Evolutionary conservation across 768 basidiomycete genomes (phyloP).

Genomic region (Xanthoconium purpureum): DNA sequence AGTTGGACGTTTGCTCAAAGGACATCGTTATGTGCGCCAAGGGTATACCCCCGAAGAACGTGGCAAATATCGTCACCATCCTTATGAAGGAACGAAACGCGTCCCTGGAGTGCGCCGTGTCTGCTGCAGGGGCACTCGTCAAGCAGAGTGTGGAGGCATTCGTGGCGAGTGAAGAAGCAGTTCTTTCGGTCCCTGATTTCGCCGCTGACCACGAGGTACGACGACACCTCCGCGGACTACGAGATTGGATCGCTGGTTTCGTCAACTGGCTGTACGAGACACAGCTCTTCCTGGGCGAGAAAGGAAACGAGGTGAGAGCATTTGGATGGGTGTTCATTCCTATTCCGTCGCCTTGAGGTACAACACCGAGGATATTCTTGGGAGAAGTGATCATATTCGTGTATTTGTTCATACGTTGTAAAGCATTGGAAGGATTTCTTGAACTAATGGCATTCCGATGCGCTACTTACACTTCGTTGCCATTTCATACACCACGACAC

Average conservation of each 20-base stretch:
- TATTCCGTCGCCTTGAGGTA: slow-evolving; percentile 7
- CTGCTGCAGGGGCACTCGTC: slow-evolving; percentile 22
- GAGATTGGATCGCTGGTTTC: slow-evolving; percentile 55
- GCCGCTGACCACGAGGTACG: slow-evolving; percentile 26
- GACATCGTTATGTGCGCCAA: slow-evolving; percentile 57
- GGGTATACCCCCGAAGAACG: slow-evolving; percentile 36
- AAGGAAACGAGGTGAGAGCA: slow-evolving; percentile 52
- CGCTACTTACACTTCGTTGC: not conserved
- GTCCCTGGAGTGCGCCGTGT: slow-evolving; percentile 47
- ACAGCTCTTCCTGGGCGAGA: slow-evolving; percentile 55
- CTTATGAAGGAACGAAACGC: slow-evolving; percentile 43
- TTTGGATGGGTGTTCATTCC: slow-evolving; percentile 64
- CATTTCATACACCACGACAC: not conserved
- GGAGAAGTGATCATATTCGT: not conserved
- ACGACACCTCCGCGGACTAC: slow-evolving; percentile 48
- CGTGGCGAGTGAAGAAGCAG: slow-evolving; percentile 20
- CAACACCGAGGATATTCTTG: not conserved
- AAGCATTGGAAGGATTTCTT: slow-evolving; percentile 8
- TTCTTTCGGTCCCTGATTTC: slow-evolving; percentile 15
- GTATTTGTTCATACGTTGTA: slow-evolving; percentile 3
- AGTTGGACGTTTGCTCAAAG: slow-evolving; percentile 30
- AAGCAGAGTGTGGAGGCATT: slow-evolving; percentile 31
- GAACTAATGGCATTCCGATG: not conserved
- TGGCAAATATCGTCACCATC: slow-evolving; percentile 49
- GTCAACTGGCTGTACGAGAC: slow-evolving; percentile 67